Percentiles rank a stretch among this genome's conserved stretches.
Evolutionary conservation across 2,329 filamentous ascomycete species (phyloP).

Genomic region (Exserohilum rostratum): DNA sequence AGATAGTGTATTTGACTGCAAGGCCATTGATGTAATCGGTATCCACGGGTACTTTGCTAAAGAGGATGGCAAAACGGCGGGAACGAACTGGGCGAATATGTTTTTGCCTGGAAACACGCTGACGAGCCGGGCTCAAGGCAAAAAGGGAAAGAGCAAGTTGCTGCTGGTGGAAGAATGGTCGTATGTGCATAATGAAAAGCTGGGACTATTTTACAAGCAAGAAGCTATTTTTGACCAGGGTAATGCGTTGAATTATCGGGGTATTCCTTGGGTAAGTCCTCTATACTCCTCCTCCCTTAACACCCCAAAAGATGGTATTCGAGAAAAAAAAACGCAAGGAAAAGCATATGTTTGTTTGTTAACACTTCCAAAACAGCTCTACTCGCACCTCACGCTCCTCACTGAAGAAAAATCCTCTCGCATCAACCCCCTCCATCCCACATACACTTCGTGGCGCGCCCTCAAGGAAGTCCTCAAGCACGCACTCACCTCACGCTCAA

Average conservation of each 20-base stretch:
- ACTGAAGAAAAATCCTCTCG: conserved; percentile 30
- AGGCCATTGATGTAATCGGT: conserved; percentile 43
- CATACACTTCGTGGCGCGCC: conserved; percentile 30
- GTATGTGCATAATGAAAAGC: conserved; percentile 30
- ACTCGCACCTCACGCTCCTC: conserved; percentile 36
- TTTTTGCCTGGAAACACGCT: conserved; percentile 45
- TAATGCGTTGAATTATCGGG: conserved; percentile 43
- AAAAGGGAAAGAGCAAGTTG: conserved; percentile 34
- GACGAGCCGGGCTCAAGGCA: conserved; percentile 32
- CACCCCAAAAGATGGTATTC: no score
- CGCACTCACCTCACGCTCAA: conserved; percentile 33
- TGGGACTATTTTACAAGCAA: conserved; percentile 39
- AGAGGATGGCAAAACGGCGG: conserved; percentile 31
- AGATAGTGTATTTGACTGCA: conserved; percentile 40
- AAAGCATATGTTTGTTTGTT: no score
- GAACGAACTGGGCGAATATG: conserved; percentile 43
- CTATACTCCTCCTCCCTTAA: no score
- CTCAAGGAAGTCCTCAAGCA: conserved; percentile 28
- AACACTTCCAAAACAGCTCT: conserved; percentile 34
- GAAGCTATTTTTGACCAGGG: conserved; percentile 45
- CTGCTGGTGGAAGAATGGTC: conserved; percentile 45
- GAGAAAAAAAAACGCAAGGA: no score
- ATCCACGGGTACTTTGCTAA: conserved; percentile 43
- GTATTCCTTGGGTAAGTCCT: conserved; percentile 43
- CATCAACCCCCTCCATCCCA: conserved; percentile 31